Conservation (phyloP, 2,329 filamentous ascomycete species). For the Cladophialophora exuberans region DNA sequence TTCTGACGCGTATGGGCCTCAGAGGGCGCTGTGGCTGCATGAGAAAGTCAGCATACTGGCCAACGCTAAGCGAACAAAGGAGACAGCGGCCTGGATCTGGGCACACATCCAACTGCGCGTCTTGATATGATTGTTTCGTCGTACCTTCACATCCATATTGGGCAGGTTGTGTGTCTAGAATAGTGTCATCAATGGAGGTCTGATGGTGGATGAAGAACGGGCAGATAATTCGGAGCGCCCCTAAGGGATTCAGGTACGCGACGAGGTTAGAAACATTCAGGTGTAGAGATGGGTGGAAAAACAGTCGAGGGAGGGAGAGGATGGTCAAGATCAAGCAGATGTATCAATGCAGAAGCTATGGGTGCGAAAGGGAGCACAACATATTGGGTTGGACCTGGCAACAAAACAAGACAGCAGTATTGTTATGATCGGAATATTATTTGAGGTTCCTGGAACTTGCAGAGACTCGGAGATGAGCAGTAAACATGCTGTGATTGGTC, state of each 20-base stretch:
- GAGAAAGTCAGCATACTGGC: conserved; percentile 28
- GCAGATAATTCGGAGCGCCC: conserved; percentile 9
- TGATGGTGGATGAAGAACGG: neutral
- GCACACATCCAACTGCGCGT: neutral
- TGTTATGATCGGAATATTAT: conserved; percentile 17
- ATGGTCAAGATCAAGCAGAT: conserved; percentile 22
- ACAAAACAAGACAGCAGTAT: conserved; percentile 24
- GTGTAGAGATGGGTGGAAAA: conserved; percentile 14
- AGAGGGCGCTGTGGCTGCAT: conserved; percentile 70
- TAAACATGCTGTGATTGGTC: conserved; percentile 4
- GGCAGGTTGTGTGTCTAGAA: conserved; percentile 5
- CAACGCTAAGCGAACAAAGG: neutral
- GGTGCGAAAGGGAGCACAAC: conserved; percentile 23
- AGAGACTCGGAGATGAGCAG: neutral
- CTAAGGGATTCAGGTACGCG: conserved; percentile 19
- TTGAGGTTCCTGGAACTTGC: conserved; percentile 1
- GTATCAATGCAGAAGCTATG: conserved; percentile 32
- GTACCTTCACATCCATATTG: conserved; percentile 55
- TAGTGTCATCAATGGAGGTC: neutral
- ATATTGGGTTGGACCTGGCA: conserved; percentile 24
- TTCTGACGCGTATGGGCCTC: conserved; percentile 61
- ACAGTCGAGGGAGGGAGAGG: conserved; percentile 18
- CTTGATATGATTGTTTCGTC: too few relatives aligned
- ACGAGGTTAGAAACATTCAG: conserved; percentile 16
- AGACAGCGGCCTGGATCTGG: neutral